Conservation (phyloP, 805 yeast genomes). For the Isabelozyma gotoi region DNA sequence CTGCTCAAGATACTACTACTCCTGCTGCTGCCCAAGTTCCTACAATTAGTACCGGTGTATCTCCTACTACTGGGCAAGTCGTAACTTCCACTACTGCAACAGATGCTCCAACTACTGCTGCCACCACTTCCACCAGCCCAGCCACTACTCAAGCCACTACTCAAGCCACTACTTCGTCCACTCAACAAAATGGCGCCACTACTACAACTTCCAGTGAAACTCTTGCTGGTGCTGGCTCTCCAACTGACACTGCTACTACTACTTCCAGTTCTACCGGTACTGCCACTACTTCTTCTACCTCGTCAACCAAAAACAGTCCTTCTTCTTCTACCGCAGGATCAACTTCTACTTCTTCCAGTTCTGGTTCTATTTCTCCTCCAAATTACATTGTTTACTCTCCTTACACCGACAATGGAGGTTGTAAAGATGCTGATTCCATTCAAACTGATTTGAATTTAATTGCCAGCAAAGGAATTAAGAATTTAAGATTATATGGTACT, state of each 20-base stretch:
- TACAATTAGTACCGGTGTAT: conserved; percentile 23
- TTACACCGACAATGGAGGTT: conserved; percentile 62
- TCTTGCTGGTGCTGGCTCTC: too few relatives aligned
- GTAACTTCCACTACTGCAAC: conserved; percentile 11
- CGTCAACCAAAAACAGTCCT: too few relatives aligned
- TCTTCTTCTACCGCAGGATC: conserved; percentile 9
- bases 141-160: conserved; percentile 18
- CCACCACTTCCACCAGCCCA: conserved; percentile 9
- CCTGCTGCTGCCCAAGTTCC: conserved; percentile 8
- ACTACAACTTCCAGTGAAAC: conserved; percentile 6
- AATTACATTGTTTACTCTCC: conserved; percentile 74
- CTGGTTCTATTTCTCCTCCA: conserved; percentile 41
- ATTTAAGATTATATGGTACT: conserved; percentile 79
- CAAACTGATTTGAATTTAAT: conserved; percentile 59
- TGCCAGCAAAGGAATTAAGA: conserved; percentile 56
- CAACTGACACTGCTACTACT: conserved; percentile 18
- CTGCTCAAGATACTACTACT: conserved; percentile 6
- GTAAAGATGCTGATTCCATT: conserved; percentile 62
- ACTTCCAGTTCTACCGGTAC: conserved; percentile 19
- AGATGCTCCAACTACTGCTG: conserved; percentile 11
- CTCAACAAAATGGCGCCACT: conserved; percentile 8
- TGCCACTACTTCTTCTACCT: conserved; percentile 14
- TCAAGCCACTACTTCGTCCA: conserved; percentile 9
- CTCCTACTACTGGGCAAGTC: conserved; percentile 7
- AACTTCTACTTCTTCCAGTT: conserved; percentile 11